phyloP scores from a whole-genome alignment of 2,329 filamentous ascomycete genomes.

The Fusarium mangiferae region DNA sequence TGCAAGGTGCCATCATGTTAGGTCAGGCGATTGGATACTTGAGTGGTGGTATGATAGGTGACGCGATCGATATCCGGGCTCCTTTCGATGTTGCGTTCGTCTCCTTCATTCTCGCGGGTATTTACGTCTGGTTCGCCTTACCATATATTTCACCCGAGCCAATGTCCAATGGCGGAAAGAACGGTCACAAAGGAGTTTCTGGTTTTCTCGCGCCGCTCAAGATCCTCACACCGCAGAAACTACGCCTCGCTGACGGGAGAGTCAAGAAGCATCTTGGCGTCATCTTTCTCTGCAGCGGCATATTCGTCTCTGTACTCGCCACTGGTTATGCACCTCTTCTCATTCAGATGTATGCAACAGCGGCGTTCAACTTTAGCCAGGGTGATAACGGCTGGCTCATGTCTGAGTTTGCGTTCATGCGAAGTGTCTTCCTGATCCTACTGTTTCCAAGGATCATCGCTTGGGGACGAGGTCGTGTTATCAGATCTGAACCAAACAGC shows the following conservation, averaged over 20 bases:
- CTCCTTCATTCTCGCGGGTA: slow-evolving; percentile 60
- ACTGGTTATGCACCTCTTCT: slow-evolving; percentile 74
- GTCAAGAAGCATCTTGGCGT: slow-evolving; percentile 68
- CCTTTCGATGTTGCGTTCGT: slow-evolving; percentile 73
- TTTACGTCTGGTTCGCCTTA: slow-evolving; percentile 55
- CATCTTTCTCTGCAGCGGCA: slow-evolving; percentile 70
- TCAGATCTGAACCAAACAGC: neutral
- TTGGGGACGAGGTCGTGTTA: slow-evolving; percentile 48
- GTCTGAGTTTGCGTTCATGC: slow-evolving; percentile 64
- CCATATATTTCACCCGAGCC: slow-evolving; percentile 62
- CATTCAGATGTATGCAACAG: slow-evolving; percentile 68
- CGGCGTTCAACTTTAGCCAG: slow-evolving; percentile 65
- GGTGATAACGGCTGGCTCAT: slow-evolving; percentile 67
- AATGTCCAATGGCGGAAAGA: slow-evolving; percentile 48
- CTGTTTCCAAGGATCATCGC: slow-evolving; percentile 65
- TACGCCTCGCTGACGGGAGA: slow-evolving; percentile 61
- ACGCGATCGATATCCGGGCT: slow-evolving; percentile 69
- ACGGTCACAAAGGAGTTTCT: slow-evolving; percentile 50
- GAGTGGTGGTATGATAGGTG: slow-evolving; percentile 71
- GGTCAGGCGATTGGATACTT: slow-evolving; percentile 73
- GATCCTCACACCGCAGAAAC: slow-evolving; percentile 68
- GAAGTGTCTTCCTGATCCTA: slow-evolving; percentile 65
- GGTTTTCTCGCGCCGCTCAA: slow-evolving; percentile 72
- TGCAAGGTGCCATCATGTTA: slow-evolving; percentile 75
- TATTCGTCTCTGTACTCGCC: slow-evolving; percentile 74